These are phyloP conservation scores for Erythrophleum fordii DNA, from an alignment of 306 rosid genomes.

Conservation along the genomic window DNA sequence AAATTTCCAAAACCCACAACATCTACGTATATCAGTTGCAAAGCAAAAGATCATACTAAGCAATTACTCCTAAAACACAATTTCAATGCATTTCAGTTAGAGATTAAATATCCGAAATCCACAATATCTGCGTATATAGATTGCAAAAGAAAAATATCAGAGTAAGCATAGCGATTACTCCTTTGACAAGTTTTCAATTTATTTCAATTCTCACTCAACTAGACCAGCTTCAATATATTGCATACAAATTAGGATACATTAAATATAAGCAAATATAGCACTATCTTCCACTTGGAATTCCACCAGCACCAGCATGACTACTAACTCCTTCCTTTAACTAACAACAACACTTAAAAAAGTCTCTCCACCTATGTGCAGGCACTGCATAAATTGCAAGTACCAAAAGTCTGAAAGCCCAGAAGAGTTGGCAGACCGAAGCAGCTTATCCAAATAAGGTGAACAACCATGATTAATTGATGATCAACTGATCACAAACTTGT, in stretches of 20 bases:
- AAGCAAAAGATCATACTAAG: neutral
- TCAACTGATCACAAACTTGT: neutral
- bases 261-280: constrained; percentile 3
- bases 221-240: constrained; percentile 3
- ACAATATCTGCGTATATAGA: neutral
- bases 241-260: neutral
- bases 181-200: neutral
- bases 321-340: constrained; percentile 4
- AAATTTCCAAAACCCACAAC: neutral
- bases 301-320: neutral
- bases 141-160: neutral
- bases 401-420: neutral
- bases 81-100: neutral
- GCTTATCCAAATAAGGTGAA: neutral
- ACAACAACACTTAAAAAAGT: neutral
- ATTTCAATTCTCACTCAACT: neutral
- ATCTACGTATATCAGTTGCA: neutral
- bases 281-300: neutral
- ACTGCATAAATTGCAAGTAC: neutral
- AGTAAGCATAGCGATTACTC: neutral
- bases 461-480: neutral
- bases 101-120: neutral
- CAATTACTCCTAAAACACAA: neutral
- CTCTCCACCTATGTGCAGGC: no score
- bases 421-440: neutral